Evolutionary conservation across 1,139 yeast genomes (phyloP).

Genomic region (Insectozyma bohioensis): DNA sequence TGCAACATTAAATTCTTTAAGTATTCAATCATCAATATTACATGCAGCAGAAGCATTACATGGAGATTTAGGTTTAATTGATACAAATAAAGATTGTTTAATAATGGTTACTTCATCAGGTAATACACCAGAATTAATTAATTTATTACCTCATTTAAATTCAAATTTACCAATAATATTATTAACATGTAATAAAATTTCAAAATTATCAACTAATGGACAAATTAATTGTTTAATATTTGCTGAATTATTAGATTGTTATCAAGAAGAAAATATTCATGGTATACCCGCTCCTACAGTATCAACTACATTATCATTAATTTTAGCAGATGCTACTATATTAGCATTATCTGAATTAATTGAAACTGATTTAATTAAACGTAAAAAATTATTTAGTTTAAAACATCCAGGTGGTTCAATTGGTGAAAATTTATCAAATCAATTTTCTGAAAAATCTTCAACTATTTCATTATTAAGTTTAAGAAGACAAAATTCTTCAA

Average conservation of each 20-base stretch:
- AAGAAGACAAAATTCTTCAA: constrained; percentile 2
- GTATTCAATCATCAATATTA: constrained; percentile 63
- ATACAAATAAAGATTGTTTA: constrained; percentile 58
- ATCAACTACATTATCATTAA: constrained; percentile 73
- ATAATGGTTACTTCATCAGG: constrained; percentile 80
- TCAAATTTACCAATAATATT: constrained; percentile 53
- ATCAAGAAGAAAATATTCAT: constrained; percentile 64
- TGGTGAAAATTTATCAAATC: constrained; percentile 50
- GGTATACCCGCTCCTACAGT: constrained; percentile 90
- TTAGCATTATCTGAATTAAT: constrained; percentile 71
- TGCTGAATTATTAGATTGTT: constrained; percentile 59
- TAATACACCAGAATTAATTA: constrained; percentile 72
- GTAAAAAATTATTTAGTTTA: constrained; percentile 59
- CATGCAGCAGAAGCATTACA: constrained; percentile 91
- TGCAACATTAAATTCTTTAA: constrained; percentile 80
- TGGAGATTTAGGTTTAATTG: constrained; percentile 79
- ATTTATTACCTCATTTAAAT: constrained; percentile 60
- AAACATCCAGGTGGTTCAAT: constrained; percentile 93
- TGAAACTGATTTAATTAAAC: constrained; percentile 51
- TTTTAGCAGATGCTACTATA: constrained; percentile 76
- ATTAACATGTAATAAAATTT: constrained; percentile 59
- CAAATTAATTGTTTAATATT: constrained; percentile 53
- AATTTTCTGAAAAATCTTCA: constrained; percentile 7
- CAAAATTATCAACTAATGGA: constrained; percentile 43
- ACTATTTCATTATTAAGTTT: constrained; percentile 7